Conservation (phyloP, 2,329 filamentous ascomycete genomes). For the Dactylonectria estremocensis region DNA sequence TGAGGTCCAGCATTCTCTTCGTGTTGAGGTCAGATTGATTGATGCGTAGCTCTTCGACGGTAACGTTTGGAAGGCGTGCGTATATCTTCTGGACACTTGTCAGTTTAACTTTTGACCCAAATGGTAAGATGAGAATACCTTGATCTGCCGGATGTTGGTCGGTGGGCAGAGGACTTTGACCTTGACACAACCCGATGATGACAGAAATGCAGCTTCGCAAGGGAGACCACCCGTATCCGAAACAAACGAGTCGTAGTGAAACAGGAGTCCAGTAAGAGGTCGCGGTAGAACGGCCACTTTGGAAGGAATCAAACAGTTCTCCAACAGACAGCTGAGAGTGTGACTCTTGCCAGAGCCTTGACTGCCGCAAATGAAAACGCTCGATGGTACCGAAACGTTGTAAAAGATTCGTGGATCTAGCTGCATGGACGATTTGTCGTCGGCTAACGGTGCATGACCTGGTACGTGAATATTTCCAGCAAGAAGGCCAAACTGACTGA, state of each 20-base stretch:
- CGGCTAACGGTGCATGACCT: background rate
- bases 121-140: slow-evolving; percentile 41
- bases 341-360: slow-evolving; percentile 78
- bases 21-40: slow-evolving; percentile 69
- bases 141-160: slow-evolving; percentile 63
- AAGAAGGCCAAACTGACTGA: slow-evolving; percentile 14
- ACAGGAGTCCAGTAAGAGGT: slow-evolving; percentile 73
- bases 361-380: slow-evolving; percentile 75
- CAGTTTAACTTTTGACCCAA: background rate
- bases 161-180: slow-evolving; percentile 70
- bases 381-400: slow-evolving; percentile 67
- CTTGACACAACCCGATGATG: slow-evolving; percentile 58
- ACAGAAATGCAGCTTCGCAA: slow-evolving; percentile 73
- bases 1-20: slow-evolving; percentile 71
- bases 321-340: slow-evolving; percentile 68
- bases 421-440: slow-evolving; percentile 56
- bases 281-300: slow-evolving; percentile 61
- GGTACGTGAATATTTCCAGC: background rate
- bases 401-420: slow-evolving; percentile 56
- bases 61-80: slow-evolving; percentile 58
- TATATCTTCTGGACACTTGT: slow-evolving; percentile 61
- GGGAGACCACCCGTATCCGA: slow-evolving; percentile 64
- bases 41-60: slow-evolving; percentile 66
- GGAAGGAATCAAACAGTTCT: slow-evolving; percentile 69
- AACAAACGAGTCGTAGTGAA: slow-evolving; percentile 74